Conservation (phyloP, 164 flowering plant genomes). For the Protea cynaroides region DNA sequence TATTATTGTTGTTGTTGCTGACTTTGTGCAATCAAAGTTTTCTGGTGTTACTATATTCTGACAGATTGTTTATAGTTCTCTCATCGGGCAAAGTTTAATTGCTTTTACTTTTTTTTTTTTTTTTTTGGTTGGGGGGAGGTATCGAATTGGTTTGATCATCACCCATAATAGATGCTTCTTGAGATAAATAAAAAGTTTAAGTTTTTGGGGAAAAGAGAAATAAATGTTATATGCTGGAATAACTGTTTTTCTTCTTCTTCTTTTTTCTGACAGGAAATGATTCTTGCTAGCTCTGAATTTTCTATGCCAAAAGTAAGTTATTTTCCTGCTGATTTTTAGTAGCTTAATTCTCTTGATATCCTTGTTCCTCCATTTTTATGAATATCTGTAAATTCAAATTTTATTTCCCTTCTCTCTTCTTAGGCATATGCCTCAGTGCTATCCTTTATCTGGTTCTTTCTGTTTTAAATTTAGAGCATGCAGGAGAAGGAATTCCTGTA, state of each 20-base stretch:
- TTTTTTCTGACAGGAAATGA: constrained; percentile 78
- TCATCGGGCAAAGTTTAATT: no score
- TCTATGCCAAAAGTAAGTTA: constrained; percentile 38
- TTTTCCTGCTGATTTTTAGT: constrained; percentile 1
- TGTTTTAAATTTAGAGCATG: constrained; percentile 25
- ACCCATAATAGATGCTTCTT: no score
- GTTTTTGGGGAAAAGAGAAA: no score
- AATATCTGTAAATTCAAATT: not conserved
- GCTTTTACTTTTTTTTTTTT: no score
- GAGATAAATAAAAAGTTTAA: no score
- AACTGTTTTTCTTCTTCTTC: constrained; percentile 1
- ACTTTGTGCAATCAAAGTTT: no score
- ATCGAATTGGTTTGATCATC: no score
- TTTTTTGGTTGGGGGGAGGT: no score
- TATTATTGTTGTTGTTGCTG: no score
- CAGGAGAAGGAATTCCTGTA: constrained; percentile 79
- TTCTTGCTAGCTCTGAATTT: constrained; percentile 55
- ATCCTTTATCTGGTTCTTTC: not conserved
- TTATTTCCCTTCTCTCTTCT: not conserved
- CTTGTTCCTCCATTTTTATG: not conserved
- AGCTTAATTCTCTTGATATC: not conserved
- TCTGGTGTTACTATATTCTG: no score
- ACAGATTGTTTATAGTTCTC: no score
- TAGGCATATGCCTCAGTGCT: not conserved
- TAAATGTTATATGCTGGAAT: no score